Conservation (phyloP, 2,329 filamentous ascomycete species). For the Xylaria sp. region DNA sequence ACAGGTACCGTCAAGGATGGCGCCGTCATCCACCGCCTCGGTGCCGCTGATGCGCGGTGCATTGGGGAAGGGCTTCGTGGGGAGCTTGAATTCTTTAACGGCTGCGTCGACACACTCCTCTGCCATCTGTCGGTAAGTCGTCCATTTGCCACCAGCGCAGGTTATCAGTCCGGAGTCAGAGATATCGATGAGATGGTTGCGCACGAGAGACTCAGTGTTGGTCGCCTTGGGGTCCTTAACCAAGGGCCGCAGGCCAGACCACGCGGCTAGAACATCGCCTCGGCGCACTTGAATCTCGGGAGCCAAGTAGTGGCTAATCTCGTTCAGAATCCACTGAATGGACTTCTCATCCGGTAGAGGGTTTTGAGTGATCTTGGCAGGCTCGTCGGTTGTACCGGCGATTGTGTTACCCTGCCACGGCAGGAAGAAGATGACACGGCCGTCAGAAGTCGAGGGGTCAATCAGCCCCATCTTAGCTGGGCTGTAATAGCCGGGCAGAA, state of each 20-base stretch:
- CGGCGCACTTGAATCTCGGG: conserved; percentile 85
- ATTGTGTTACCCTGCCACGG: conserved; percentile 95
- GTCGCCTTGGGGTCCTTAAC: conserved; percentile 85
- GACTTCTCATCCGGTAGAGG: conserved; percentile 82
- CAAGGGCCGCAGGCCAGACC: conserved; percentile 85
- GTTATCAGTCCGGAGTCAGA: conserved; percentile 83
- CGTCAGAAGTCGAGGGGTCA: conserved; percentile 85
- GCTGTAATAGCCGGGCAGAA: conserved; percentile 86
- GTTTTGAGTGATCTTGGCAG: conserved; percentile 73
- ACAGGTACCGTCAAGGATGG: conserved; percentile 68
- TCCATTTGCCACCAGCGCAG: conserved; percentile 90
- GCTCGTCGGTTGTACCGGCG: conserved; percentile 84
- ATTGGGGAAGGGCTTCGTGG: conserved; percentile 60
- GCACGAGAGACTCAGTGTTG: conserved; percentile 85
- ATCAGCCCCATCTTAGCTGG: conserved; percentile 87
- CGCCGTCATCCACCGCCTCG: conserved; percentile 72
- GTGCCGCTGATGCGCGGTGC: conserved; percentile 73
- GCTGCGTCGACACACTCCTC: conserved; percentile 87
- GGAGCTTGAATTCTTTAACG: conserved; percentile 69
- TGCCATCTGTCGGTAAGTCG: conserved; percentile 91
- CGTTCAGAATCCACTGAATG: conserved; percentile 85
- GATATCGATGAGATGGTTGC: conserved; percentile 82
- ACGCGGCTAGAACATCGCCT: conserved; percentile 86
- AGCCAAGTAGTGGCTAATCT: conserved; percentile 81
- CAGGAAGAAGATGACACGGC: conserved; percentile 90